Base-by-base conservation (phyloP, 179 eudicot species). In the Silene coronaria region DNA sequence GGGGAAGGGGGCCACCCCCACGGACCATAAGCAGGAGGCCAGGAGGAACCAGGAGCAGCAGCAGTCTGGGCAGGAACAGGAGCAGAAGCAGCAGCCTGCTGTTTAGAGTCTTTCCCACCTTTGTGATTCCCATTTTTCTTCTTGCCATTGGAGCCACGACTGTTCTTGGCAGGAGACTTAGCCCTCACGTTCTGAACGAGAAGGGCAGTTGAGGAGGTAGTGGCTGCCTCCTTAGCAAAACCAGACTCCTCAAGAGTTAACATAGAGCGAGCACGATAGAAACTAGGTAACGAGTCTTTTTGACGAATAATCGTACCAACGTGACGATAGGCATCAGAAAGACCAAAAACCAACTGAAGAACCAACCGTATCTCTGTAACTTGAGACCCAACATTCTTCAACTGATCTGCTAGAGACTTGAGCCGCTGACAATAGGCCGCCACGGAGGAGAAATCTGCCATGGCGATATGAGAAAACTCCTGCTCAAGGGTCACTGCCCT, bases 401-500 rank as follows among this genome's bases (percentile, higher is more conserved):
- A 59, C 12, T 59, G 28, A 21, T 59, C 64, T 0, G 9, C 27
- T 6, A 59, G 7, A 21, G 64, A 4, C 1, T 59, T 59, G 0
- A 30, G 34, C 34, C 34, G 34, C 34, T 30, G 34, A 30, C 34
- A 30, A 30, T 30, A 30, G 5, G 34, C 34, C 3, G 34, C 3
- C 5, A 5, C 34, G 5, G 34, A 30, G 5, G 34, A 30, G 34
- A 30, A 30, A 30, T 11, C 64, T 11, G 26, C 27, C 64, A 59
- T 59, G 7, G 64, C 27, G 12, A 59, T 59, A 21, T 21, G 64
- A 59, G 64, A 19, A 59, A 59, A 59, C 64, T 59, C 27, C 10
- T 59, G 26, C 21, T 59, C 64, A 59, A 59, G 64, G 64, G 64
- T 59, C 64, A 59, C 64, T 27, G 64, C 26, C 64, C 27, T 59